Evolutionary conservation across 1,139 yeast species (phyloP).

Genomic region (Geotrichum carabidarum): DNA sequence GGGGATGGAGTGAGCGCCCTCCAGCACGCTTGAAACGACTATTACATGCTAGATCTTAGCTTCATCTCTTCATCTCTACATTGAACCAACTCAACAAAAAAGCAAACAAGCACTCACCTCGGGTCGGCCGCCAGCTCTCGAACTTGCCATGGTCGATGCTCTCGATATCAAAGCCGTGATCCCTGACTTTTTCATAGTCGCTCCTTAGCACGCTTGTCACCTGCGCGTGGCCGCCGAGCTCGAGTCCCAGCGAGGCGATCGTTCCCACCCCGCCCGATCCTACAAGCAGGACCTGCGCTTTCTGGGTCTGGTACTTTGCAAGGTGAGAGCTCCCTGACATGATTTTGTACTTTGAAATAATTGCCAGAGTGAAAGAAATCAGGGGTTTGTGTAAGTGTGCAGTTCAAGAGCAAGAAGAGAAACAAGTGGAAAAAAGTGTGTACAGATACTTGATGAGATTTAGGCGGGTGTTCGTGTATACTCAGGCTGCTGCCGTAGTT

Average conservation of each 20-base stretch:
- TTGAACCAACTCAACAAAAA: background rate
- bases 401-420: background rate
- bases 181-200: slow-evolving; percentile 51
- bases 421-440: too few relatives aligned
- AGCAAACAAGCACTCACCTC: slow-evolving; percentile 16
- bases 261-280: slow-evolving; percentile 77
- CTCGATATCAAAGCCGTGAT: slow-evolving; percentile 54
- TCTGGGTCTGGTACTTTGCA: slow-evolving; percentile 1
- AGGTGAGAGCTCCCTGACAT: background rate
- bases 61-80: background rate
- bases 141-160: slow-evolving; percentile 59
- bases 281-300: slow-evolving; percentile 43
- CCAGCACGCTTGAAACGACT: slow-evolving; percentile 39
- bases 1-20: slow-evolving; percentile 39
- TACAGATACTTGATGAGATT: too few relatives aligned
- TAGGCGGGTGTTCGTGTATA: too few relatives aligned
- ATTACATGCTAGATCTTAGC: background rate
- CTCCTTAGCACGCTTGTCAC: slow-evolving; percentile 62
- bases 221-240: slow-evolving; percentile 44
- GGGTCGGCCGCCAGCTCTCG: slow-evolving; percentile 49
- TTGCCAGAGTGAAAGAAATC: background rate
- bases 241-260: slow-evolving; percentile 58
- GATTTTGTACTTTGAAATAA: background rate
- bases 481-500: too few relatives aligned
- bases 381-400: background rate